Evolutionary conservation across 352 stramenopile species (phyloP), one percentile per base, ranked within the genome.

Genomic region (Phytopythium aichiense): DNA sequence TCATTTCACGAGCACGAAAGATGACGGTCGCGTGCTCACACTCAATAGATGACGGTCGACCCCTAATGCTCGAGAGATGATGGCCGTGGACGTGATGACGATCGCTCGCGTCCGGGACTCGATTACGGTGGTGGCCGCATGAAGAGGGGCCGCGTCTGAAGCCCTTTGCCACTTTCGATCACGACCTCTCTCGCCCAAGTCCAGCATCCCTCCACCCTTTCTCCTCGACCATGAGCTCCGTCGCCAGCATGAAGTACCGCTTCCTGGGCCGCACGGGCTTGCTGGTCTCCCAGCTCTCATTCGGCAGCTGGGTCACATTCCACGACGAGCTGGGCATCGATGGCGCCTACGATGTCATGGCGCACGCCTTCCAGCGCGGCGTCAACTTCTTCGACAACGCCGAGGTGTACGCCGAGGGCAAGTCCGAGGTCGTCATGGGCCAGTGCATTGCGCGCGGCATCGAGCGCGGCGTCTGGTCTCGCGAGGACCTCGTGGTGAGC

Each of bases 351-450:
- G 58, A 37, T 38, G 67, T 85, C 66, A 81, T 85, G 76, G 66
- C 69, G 48, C 66, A 66, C 50, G 76, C 76, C 8, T 85, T 79
- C 67, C 64, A 88, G 58, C 60, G 70, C 22, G 81, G 76, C 22
- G 68, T 90, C 67, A 88, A 88, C 65, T 84, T 88, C 45, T 79
- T 90, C 55, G 81, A 90, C 67, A 88, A 74, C 5, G 74, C 81
- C 23, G 79, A 84, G 56, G 64, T 68, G 15, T 89, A 89, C 45
- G 61, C 64, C 20, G 67, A 67, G 7, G 78, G 78, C 45, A 66
- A 79, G 48, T 72, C 73, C 13, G 75, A 83, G 57, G 65, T 66
- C 30, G 79, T 79, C 56, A 84, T 85, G 68, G 81, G 79, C 30
- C 59, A 80, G 55, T 71, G 79, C 20, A 71, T 90, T 51, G 68